Conservation (phyloP, 768 basidiomycete genomes). For the Pholiota conissans region DNA sequence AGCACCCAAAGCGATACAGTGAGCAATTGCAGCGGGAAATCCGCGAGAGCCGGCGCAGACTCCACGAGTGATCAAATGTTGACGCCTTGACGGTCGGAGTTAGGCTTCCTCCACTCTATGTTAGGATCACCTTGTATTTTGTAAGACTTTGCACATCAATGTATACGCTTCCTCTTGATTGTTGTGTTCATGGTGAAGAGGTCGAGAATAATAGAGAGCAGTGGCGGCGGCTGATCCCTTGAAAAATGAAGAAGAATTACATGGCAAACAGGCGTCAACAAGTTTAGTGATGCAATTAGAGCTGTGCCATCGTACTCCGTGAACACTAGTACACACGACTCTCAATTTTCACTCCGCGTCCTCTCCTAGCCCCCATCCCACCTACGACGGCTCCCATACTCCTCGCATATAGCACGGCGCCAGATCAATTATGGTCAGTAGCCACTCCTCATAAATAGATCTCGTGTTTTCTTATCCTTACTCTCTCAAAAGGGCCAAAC, state of each 20-base stretch:
- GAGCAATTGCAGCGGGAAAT: slow-evolving; percentile 20
- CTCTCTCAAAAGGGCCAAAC: slow-evolving; percentile 71
- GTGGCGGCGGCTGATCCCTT: not conserved
- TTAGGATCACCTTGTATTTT: not conserved
- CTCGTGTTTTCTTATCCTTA: slow-evolving; percentile 14
- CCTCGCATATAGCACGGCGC: not conserved
- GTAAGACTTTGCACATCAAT: not conserved
- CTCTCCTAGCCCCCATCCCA: slow-evolving; percentile 12
- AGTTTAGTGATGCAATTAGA: slow-evolving; percentile 19
- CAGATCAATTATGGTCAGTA: slow-evolving; percentile 32
- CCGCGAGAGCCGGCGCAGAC: slow-evolving; percentile 15
- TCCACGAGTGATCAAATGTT: not conserved
- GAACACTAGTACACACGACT: slow-evolving; percentile 18
- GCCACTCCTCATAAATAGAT: slow-evolving; percentile 8
- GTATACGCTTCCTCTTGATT: not conserved
- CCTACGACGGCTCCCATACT: slow-evolving; percentile 5
- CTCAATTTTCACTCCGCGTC: slow-evolving; percentile 17
- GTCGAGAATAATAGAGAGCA: not conserved
- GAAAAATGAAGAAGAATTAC: slow-evolving; percentile 12
- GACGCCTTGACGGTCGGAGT: no score
- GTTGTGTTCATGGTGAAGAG: no score
- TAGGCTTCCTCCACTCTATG: not conserved
- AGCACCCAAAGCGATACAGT: slow-evolving; percentile 42
- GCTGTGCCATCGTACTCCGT: slow-evolving; percentile 19
- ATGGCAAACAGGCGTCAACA: slow-evolving; percentile 31